phyloP scores from a whole-genome alignment of 2,329 filamentous ascomycete genomes.

The Akanthomyces uredinophilus region DNA sequence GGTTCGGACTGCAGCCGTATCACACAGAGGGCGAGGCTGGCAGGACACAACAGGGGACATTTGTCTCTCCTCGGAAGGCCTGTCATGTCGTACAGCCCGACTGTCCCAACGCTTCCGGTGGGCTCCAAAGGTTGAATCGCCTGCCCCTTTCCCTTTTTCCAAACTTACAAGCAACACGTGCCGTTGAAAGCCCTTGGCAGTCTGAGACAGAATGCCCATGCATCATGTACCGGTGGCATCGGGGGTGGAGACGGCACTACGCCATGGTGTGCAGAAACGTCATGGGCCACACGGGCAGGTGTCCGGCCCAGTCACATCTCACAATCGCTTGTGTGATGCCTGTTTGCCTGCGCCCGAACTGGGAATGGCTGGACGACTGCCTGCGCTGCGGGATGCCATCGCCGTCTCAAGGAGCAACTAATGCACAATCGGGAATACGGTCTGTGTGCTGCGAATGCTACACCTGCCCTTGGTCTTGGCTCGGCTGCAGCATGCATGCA shows the following conservation, averaged over 20 bases:
- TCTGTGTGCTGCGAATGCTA: not conserved
- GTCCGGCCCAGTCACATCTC: slow-evolving; percentile 9
- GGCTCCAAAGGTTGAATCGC: not conserved
- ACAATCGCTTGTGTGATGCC: not conserved
- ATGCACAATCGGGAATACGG: not conserved
- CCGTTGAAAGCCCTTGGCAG: not conserved
- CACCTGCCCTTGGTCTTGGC: not conserved
- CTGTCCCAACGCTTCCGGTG: not conserved
- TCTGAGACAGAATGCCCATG: not conserved
- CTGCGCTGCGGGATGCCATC: not conserved
- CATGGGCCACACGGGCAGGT: not conserved
- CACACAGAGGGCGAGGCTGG: not conserved
- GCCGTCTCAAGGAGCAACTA: not conserved
- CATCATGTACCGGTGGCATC: slow-evolving; percentile 12
- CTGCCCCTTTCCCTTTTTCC: not conserved
- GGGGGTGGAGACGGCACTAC: not conserved
- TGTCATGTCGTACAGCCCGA: not conserved
- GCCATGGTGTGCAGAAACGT: not conserved
- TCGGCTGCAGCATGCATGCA: slow-evolving; percentile 3
- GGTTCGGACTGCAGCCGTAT: not conserved
- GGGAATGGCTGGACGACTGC: not conserved
- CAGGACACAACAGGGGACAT: not conserved
- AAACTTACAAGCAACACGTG: not conserved
- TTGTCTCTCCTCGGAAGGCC: not conserved
- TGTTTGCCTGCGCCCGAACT: not conserved